Conservation (phyloP, 495 filamentous ascomycete genomes). For the Apiosordaria backusii region DNA sequence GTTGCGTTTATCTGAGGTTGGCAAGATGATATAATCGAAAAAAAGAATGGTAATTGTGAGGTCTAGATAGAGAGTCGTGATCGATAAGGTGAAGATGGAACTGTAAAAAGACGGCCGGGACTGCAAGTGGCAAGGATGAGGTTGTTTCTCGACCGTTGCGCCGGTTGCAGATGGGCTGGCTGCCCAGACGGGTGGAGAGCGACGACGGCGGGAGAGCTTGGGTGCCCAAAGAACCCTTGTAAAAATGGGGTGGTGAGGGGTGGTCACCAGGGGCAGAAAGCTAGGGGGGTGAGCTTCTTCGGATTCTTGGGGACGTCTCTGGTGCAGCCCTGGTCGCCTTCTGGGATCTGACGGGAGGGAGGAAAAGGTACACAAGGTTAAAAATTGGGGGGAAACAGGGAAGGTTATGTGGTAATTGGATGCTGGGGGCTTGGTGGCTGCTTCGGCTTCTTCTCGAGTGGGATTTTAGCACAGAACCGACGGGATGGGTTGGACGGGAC, state of each 20-base stretch:
- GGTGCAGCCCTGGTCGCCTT: conserved; percentile 26
- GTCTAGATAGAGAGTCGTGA: too few relatives aligned
- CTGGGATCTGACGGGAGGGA: conserved; percentile 28
- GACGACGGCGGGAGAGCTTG: conserved; percentile 1
- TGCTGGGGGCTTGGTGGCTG: conserved; percentile 31
- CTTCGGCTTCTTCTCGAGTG: conserved; percentile 21
- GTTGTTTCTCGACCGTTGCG: conserved; percentile 26
- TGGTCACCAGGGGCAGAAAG: conserved; percentile 5
- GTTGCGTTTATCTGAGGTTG: too few relatives aligned
- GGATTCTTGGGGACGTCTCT: conserved; percentile 17
- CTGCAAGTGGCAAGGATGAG: conserved; percentile 19
- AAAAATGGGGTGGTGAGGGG: conserved; percentile 12
- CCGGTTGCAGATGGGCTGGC: conserved; percentile 15
- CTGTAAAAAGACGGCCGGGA: background rate
- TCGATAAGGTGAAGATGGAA: background rate
- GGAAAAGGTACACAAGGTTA: conserved; percentile 27
- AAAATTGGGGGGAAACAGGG: conserved; percentile 25
- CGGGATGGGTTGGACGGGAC: conserved; percentile 17
- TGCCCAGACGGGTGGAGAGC: conserved; percentile 3
- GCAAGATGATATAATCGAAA: too few relatives aligned
- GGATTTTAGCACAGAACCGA: conserved; percentile 31
- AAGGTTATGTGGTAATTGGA: conserved; percentile 27
- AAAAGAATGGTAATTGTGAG: too few relatives aligned
- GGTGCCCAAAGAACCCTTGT: conserved; percentile 18
- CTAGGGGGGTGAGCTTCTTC: conserved; percentile 12